Evolutionary conservation across 164 flowering plant species (phyloP).

Genomic region (Tinospora cordifolia): DNA sequence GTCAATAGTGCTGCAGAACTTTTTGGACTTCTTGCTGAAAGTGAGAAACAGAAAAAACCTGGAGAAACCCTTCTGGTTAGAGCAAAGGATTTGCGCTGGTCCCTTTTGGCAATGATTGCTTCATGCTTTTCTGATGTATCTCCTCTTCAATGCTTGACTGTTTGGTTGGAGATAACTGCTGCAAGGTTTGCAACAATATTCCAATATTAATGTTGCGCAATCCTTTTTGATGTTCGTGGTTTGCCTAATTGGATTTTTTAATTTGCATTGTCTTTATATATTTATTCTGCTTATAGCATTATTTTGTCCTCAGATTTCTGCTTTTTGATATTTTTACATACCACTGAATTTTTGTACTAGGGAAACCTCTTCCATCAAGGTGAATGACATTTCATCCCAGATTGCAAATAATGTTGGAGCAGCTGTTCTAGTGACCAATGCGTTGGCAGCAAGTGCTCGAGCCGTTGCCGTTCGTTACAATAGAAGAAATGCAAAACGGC

Average conservation of each 20-base stretch:
- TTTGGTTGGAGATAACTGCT: slow-evolving; percentile 97
- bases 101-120: slow-evolving; percentile 81
- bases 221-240: not conserved
- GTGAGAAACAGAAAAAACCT: slow-evolving; percentile 77
- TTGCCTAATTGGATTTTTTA: not conserved
- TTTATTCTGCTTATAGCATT: not conserved
- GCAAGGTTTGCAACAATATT: slow-evolving; percentile 55
- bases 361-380: slow-evolving; percentile 88
- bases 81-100: slow-evolving; percentile 90
- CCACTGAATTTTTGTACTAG: slow-evolving; percentile 34
- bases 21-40: slow-evolving; percentile 76
- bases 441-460: slow-evolving; percentile 37
- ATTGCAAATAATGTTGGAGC: slow-evolving; percentile 77
- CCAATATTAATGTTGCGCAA: not conserved
- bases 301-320: not conserved
- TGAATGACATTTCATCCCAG: slow-evolving; percentile 79
- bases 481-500: slow-evolving; percentile 68
- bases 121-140: slow-evolving; percentile 93
- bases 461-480: slow-evolving; percentile 55
- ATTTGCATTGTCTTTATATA: not conserved
- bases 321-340: slow-evolving; percentile 10
- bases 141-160: slow-evolving; percentile 76
- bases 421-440: slow-evolving; percentile 76
- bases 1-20: slow-evolving; percentile 60
- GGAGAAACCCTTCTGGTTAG: slow-evolving; percentile 71